Evolutionary conservation across 352 stramenopile species (phyloP), one percentile per base, ranked within the genome.

Genomic region (Globisporangium barbulae): DNA sequence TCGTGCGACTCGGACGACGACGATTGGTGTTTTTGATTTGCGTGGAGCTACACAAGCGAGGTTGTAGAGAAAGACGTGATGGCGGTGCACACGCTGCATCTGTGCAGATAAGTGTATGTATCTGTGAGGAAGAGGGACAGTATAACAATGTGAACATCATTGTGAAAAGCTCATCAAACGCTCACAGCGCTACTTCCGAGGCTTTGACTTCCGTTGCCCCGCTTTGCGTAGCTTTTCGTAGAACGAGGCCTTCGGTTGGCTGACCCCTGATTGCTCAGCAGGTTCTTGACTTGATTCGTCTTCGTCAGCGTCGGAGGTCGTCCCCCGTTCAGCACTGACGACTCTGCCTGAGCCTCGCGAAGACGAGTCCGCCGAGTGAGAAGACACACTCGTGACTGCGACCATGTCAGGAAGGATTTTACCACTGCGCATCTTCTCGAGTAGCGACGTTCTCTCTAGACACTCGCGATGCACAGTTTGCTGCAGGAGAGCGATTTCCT

Each of bases 401-500:
- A 37, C 55, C 45, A 80, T 60, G 41, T 92, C 85, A 21, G 82
- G 85, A 19, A 90, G 64, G 37, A 92, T 72, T 47, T 89, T 92
- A 15, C 72, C 75, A 42, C 78, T 81, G 44, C 81, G 73, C 71
- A 94, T 87, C 63, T 79, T 80, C 63, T 94, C 81, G 1, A 94
- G 64, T 12, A 94, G 61, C 21, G 83, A 90, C 5, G 84, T 94
- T 15, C 85, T 76, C 65, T 94, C 85, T 30, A 94, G 69, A 53
- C 85, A 93, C 67, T 94, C 85, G 7, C 83, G 78, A 69, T 94
- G 84, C 61, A 94, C 85, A 1, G 85, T 94, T 41, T 90, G 82
- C 55, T 93, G 83, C 13, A 94, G 68, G 17, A 93, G 65, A 9
- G 67, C 22, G 19, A 94, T 93, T 65, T 94, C 85, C 82, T 94